Percentiles rank a stretch among this genome's conserved stretches.
Evolutionary conservation across 768 basidiomycete genomes (phyloP).

Genomic region (Leccinum disarticulatum): DNA sequence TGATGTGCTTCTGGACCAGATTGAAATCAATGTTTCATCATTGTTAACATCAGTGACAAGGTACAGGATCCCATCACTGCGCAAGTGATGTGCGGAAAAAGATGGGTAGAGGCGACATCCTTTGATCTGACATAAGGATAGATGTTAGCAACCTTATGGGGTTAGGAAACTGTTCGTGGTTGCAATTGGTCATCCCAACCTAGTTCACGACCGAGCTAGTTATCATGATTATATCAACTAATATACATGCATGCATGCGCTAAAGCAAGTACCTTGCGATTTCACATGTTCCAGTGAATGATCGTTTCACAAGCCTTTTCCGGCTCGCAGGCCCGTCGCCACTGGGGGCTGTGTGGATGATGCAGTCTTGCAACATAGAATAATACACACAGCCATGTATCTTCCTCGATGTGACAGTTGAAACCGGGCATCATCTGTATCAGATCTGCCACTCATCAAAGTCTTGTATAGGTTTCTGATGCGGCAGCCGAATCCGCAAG

Average conservation of each 20-base stretch:
- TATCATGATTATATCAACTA: not conserved
- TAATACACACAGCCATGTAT: not conserved
- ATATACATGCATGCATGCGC: not conserved
- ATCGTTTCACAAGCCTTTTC: not conserved
- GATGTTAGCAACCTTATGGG: not conserved
- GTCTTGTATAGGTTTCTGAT: not conserved
- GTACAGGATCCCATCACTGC: not conserved
- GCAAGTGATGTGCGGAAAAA: not conserved
- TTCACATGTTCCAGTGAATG: not conserved
- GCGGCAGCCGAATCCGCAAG: not conserved
- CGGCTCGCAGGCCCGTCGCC: not conserved
- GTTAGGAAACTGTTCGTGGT: not conserved
- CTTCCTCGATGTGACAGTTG: not conserved
- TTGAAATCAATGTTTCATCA: not conserved
- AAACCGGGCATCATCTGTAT: not conserved
- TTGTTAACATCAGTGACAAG: slow-evolving; percentile 15
- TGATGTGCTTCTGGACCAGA: slow-evolving; percentile 30
- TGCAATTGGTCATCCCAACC: not conserved
- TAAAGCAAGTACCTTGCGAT: not conserved
- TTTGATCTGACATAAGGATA: not conserved
- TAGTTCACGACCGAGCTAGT: not conserved
- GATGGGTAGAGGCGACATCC: not conserved
- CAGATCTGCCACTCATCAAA: not conserved
- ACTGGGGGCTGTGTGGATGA: not conserved
- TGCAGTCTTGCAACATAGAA: not conserved